Percentiles rank a stretch among this genome's conserved stretches.
phyloP scores from a whole-genome alignment of 257 asterid genomes.

The Marsdenia floribunda region DNA sequence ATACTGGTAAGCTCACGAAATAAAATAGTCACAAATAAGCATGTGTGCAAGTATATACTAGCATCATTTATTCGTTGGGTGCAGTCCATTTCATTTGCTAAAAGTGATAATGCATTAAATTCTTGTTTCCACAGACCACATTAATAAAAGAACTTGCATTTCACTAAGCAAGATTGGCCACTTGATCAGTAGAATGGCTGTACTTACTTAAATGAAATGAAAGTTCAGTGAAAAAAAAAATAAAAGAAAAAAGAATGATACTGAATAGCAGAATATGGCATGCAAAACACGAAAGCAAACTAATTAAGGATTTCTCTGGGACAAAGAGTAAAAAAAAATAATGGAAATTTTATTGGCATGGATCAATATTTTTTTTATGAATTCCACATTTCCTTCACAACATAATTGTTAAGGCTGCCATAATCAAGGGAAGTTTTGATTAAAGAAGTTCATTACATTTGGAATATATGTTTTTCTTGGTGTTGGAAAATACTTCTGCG shows the following conservation, averaged over 20 bases:
- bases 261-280: neutral
- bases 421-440: neutral
- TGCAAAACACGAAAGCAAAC: neutral
- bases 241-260: neutral
- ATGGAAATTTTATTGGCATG: too few species aligned
- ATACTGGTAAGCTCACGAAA: conserved; percentile 43
- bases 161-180: neutral
- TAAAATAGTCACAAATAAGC: too few species aligned
- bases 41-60: too few species aligned
- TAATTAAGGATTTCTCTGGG: too few species aligned
- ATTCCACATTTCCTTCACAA: too few species aligned
- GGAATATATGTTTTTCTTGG: neutral
- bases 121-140: neutral
- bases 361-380: too few species aligned
- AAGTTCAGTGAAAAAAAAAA: neutral
- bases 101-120: neutral
- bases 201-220: neutral
- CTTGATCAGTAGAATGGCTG: neutral
- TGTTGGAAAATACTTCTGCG: neutral
- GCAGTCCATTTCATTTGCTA: neutral
- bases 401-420: too few species aligned
- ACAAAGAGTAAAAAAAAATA: too few species aligned
- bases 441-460: neutral
- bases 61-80: neutral
- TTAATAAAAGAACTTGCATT: too few species aligned